Base-by-base conservation (phyloP, 2,329 filamentous ascomycete genomes). In the Colletotrichum orbiculare region DNA sequence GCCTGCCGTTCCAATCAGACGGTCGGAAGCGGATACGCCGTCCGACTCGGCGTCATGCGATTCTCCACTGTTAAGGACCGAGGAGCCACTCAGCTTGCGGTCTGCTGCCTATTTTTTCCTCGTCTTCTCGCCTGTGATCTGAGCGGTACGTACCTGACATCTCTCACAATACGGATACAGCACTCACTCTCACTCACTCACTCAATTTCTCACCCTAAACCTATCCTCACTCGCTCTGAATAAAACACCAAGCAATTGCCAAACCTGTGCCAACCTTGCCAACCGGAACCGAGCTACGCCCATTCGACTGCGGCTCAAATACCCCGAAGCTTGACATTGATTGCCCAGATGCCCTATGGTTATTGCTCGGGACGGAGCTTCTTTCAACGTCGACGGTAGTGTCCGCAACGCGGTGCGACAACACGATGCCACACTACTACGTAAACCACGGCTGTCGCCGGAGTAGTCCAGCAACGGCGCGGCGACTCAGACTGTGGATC, bases 271-370 rank as follows among this genome's bases (percentile, higher is more conserved):
- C 54, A 56, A 56, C 54, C 45, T 48, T 49, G 54, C 54, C 54
- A 57, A 57, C 49, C 8, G 17, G 7, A 12, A 49, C 39, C 8
- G 34, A 56, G 43, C 13, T 10, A 41, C 52, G 41, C 43, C 33
- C 54, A 33, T 15, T 38, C 54, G 37, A 33, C 37, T 60, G 62
- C 62, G 57, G 62, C 62, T 64, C 57, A 45, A 60, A 37, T n/a
- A 10, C 39, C 7, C 1, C 25, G 25, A 25, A 25, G 25, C 25
- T 25, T 25, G 25, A 25, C 25, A 4, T 25, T 25, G 25, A 25
- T 25, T 25, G 25, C 25, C 25, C 25, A 25, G 25, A 25, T 25
- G 25, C 25, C 25, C 25, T 5, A 5, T 25, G 25, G 25, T 25
- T 25, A 25, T 25, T 25, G 25, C 25, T 25, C 38, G 38, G 38